Evolutionary conservation across 495 filamentous ascomycete genomes (phyloP).

Genomic region (Penicillium salamii): DNA sequence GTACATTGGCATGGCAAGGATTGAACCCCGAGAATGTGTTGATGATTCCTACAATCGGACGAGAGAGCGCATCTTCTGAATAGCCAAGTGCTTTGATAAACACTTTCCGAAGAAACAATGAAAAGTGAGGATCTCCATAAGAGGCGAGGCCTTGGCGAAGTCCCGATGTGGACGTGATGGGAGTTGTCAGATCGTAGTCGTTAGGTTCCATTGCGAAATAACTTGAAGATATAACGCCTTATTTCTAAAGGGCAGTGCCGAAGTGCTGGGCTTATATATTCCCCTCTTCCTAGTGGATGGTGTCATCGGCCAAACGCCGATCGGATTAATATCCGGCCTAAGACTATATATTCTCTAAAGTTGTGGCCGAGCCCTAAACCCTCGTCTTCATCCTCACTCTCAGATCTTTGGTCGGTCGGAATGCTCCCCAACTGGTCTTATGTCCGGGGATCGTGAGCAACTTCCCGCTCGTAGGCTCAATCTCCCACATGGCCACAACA

Average conservation of each 20-base stretch:
- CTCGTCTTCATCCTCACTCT: conserved; percentile 33
- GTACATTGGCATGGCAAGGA: conserved; percentile 65
- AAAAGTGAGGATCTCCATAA: conserved; percentile 71
- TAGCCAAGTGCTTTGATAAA: conserved; percentile 71
- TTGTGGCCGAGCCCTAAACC: conserved; percentile 14
- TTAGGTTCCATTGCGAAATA: conserved; percentile 10
- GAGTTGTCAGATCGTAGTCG: conserved; percentile 54
- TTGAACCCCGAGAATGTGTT: conserved; percentile 67
- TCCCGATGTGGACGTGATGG: conserved; percentile 47
- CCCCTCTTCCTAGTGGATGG: conserved; percentile 19
- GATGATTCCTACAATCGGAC: conserved; percentile 64
- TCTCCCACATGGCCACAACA: conserved; percentile 51
- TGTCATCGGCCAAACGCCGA: conserved; percentile 25
- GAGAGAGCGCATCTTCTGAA: conserved; percentile 61
- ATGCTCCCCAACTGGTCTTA: conserved; percentile 34
- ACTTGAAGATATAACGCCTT: background rate
- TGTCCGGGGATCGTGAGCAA: conserved; percentile 31
- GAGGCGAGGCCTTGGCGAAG: conserved; percentile 59
- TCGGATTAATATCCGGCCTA: conserved; percentile 20
- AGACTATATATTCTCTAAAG: background rate
- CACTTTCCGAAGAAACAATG: conserved; percentile 65
- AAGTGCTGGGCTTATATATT: conserved; percentile 15
- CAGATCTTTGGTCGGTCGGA: conserved; percentile 35
- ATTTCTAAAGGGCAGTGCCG: too few species aligned
- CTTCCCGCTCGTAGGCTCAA: conserved; percentile 37